Conservation (phyloP, 371 early-diverging fungal species). For the Mortierella sp. region DNA sequence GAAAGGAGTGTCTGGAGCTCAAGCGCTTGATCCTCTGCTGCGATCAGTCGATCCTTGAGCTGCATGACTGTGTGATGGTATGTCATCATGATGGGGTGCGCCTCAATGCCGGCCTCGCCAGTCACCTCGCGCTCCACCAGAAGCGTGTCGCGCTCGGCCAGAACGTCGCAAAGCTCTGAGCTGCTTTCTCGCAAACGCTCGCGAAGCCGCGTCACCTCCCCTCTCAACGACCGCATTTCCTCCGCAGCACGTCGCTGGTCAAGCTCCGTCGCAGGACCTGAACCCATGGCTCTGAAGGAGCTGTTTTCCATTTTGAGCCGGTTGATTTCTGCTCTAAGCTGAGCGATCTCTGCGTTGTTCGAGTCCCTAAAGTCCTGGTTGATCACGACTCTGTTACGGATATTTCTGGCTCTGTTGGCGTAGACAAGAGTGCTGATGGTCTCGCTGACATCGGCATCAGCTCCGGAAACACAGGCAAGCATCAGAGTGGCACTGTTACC, state of each 20-base stretch:
- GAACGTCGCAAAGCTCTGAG: slow-evolving; percentile 62
- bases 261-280: slow-evolving; percentile 44
- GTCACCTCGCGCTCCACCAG: slow-evolving; percentile 65
- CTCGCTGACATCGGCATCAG: slow-evolving; percentile 86
- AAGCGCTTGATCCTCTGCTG: slow-evolving; percentile 47
- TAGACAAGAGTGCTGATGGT: slow-evolving; percentile 94
- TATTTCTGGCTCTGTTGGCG: slow-evolving; percentile 90
- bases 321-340: slow-evolving; percentile 77
- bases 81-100: slow-evolving; percentile 67
- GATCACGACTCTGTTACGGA: slow-evolving; percentile 85
- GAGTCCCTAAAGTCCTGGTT: slow-evolving; percentile 77
- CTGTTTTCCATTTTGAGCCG: slow-evolving; percentile 76
- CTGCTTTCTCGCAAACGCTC: slow-evolving; percentile 65
- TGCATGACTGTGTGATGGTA: slow-evolving; percentile 69
- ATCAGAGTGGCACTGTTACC: slow-evolving; percentile 93
- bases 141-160: slow-evolving; percentile 72
- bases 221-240: slow-evolving; percentile 59
- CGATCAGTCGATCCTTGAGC: slow-evolving; percentile 62
- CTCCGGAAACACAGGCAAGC: slow-evolving; percentile 92
- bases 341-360: slow-evolving; percentile 71
- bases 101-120: slow-evolving; percentile 47
- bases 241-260: slow-evolving; percentile 58
- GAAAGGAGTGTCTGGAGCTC: slow-evolving; percentile 34
- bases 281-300: slow-evolving; percentile 60
- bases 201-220: slow-evolving; percentile 64